Evolutionary conservation across 306 rosid species (phyloP).

Genomic region (Rosa multiflora): DNA sequence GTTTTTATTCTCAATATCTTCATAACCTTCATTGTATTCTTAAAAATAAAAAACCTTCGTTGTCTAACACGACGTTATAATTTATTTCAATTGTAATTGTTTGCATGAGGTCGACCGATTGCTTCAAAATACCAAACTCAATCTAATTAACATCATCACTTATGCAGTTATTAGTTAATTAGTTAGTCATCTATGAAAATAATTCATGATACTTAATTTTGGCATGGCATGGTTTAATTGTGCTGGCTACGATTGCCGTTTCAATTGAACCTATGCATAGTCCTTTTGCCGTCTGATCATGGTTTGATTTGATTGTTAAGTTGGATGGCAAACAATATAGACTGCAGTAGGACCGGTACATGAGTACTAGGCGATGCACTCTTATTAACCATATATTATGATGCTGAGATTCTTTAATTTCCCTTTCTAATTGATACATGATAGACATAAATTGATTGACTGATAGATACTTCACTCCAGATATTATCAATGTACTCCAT

Average conservation of each 20-base stretch:
- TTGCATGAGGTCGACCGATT: too few relatives aligned
- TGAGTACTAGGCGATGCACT: neutral
- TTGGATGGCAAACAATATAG: neutral
- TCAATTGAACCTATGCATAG: neutral
- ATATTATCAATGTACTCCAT: too few relatives aligned
- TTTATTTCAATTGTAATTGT: too few relatives aligned
- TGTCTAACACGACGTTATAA: neutral
- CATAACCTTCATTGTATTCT: too few relatives aligned
- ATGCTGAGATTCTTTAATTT: neutral
- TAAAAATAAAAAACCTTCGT: too few relatives aligned
- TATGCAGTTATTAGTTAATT: neutral
- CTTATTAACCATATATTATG: neutral
- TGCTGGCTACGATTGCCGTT: slow-evolving; percentile 4
- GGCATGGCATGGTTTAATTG: neutral
- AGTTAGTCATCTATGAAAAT: neutral
- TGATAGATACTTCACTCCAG: neutral
- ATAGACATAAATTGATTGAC: too few relatives aligned
- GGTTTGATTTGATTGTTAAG: neutral
- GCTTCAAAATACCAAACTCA: neutral
- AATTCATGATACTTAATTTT: neutral
- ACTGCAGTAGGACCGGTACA: neutral
- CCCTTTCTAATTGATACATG: neutral
- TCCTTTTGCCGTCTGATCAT: neutral
- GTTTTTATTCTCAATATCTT: too few relatives aligned
- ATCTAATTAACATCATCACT: neutral